Percentiles rank a stretch among this genome's conserved stretches.
Conservation (phyloP, 2,329 filamentous ascomycete genomes). For the Didymellaceae sp. region DNA sequence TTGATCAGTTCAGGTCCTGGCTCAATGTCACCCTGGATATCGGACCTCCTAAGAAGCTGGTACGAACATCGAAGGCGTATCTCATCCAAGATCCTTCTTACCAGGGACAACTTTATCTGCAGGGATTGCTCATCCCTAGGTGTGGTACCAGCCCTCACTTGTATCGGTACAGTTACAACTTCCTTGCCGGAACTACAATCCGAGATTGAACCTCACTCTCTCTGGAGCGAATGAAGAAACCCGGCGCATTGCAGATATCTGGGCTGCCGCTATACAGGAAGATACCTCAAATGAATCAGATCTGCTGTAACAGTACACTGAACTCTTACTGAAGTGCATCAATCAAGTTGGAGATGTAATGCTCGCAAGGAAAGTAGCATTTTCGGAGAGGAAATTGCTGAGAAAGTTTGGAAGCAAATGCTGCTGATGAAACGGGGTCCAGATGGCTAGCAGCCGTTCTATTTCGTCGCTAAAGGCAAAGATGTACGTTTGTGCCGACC, state of each 20-base stretch:
- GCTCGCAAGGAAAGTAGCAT: neutral
- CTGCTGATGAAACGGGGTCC: neutral
- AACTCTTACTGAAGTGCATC: slow-evolving; percentile 6
- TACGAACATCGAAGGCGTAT: slow-evolving; percentile 10
- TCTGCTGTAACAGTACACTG: slow-evolving; percentile 8
- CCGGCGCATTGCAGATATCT: slow-evolving; percentile 6
- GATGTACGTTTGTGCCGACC: slow-evolving; percentile 1
- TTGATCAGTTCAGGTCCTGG: slow-evolving; percentile 9
- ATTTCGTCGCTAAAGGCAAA: slow-evolving; percentile 4
- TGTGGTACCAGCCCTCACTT: neutral
- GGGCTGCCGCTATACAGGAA: slow-evolving; percentile 8
- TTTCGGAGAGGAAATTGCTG: neutral
- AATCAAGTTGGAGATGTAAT: slow-evolving; percentile 5
- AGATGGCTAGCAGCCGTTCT: neutral
- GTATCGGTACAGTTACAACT: slow-evolving; percentile 23
- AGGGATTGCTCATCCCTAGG: slow-evolving; percentile 14
- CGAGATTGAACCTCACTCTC: slow-evolving; percentile 16
- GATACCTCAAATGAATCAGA: neutral
- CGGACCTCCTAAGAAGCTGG: slow-evolving; percentile 5
- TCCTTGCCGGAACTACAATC: slow-evolving; percentile 9
- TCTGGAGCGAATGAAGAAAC: slow-evolving; percentile 1
- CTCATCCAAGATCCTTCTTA: slow-evolving; percentile 15
- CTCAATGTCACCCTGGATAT: slow-evolving; percentile 15
- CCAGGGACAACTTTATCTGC: slow-evolving; percentile 15
- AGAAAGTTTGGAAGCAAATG: neutral